These are phyloP conservation scores for Saussurea involucrata DNA, from an alignment of 129 eudicot genomes.

Conservation along the genomic window DNA sequence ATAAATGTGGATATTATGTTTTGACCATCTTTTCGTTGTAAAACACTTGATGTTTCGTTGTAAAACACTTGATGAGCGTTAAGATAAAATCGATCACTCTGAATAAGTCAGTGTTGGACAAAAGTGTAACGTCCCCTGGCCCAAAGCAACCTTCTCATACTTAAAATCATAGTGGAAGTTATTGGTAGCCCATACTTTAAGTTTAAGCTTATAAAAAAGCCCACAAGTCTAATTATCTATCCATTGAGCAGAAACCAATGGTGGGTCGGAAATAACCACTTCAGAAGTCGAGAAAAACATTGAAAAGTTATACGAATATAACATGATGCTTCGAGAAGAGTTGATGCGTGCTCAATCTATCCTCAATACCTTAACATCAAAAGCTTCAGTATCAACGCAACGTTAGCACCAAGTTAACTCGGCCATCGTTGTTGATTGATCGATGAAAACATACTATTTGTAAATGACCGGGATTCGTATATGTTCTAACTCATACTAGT, in stretches of 20 bases:
- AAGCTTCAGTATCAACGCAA: conserved; percentile 9
- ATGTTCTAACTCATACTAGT: background rate
- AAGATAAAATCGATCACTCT: background rate
- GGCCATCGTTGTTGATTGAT: background rate
- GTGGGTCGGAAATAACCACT: conserved; percentile 31
- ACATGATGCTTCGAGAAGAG: conserved; percentile 58
- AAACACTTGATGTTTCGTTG: background rate
- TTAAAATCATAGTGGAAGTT: too few relatives aligned
- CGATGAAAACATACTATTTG: background rate
- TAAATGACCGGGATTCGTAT: too few relatives aligned
- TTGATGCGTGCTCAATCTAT: conserved; percentile 51
- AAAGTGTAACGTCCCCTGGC: background rate
- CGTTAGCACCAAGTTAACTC: background rate
- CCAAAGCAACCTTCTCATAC: too few relatives aligned
- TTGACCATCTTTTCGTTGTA: background rate
- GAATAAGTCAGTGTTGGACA: background rate
- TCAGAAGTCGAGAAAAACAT: conserved; percentile 52
- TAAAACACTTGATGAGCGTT: background rate
- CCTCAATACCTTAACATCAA: conserved; percentile 44
- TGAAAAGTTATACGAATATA: conserved; percentile 51
- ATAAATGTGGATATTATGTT: too few relatives aligned
- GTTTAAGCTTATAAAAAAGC: too few relatives aligned
- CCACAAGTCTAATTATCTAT: background rate
- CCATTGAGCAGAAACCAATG: conserved; percentile 31
- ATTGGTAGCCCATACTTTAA: too few relatives aligned